Conservation (phyloP, 768 basidiomycete genomes). For the Cystobasidiopsis lactophilus region DNA sequence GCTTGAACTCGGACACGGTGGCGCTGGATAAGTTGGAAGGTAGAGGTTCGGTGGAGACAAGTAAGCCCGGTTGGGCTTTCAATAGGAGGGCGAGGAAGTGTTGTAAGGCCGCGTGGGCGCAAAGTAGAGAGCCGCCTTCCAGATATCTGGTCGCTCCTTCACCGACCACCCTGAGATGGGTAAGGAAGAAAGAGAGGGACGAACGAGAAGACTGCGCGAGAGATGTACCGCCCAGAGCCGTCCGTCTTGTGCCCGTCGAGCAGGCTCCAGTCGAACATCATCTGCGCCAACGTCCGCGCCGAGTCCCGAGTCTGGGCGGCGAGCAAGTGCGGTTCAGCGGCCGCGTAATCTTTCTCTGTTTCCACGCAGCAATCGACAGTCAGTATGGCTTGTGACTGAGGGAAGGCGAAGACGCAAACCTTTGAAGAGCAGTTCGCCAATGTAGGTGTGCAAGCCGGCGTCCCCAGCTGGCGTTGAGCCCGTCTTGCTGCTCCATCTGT, state of each 20-base stretch:
- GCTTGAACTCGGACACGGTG: constrained; percentile 40
- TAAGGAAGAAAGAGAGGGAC: too few relatives aligned
- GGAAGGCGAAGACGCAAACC: constrained; percentile 30
- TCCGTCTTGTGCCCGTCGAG: constrained; percentile 29
- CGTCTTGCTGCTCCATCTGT: constrained; percentile 65
- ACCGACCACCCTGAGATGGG: too few relatives aligned
- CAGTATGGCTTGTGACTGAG: neutral
- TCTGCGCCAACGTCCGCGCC: constrained; percentile 59
- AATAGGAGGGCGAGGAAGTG: constrained; percentile 48
- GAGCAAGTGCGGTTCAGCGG: constrained; percentile 61
- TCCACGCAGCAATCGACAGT: neutral
- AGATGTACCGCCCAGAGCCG: constrained; percentile 43
- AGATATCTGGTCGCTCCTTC: too few relatives aligned
- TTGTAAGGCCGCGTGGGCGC: constrained; percentile 76
- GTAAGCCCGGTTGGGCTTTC: constrained; percentile 30
- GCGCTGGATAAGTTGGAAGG: constrained; percentile 17
- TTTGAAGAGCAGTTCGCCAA: constrained; percentile 69
- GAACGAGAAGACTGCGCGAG: constrained; percentile 61
- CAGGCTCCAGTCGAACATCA: constrained; percentile 57
- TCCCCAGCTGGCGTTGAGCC: constrained; percentile 71
- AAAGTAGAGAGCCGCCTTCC: constrained; percentile 65
- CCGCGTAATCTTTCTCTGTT: constrained; percentile 49
- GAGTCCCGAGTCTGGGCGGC: constrained; percentile 74
- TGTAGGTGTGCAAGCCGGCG: constrained; percentile 62
- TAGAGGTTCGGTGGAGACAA: constrained; percentile 20